Evolutionary conservation across 768 basidiomycete species (phyloP), one percentile per base, ranked within the genome.

Genomic region (Russula olivacea): DNA sequence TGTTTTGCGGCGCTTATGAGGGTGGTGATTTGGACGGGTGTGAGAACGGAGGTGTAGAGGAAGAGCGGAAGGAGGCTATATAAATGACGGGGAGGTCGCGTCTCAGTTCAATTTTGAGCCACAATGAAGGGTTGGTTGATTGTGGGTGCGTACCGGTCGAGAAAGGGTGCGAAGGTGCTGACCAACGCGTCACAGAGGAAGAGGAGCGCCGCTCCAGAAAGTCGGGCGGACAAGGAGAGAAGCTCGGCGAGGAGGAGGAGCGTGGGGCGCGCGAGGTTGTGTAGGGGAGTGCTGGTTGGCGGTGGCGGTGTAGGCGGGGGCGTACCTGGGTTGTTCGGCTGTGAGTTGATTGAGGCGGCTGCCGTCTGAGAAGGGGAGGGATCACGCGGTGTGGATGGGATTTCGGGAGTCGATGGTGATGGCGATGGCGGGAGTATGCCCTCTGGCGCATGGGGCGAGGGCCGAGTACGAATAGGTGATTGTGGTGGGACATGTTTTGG

Each of bases 1-100:
- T 80, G 80, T 68, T 90, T 91, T 15, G 84, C 75, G 5, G 79
- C 70, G 41, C 83, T 80, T 41, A 85, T 76, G 30, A 81, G 72
- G 36, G 76, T 77, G 21, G 87, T 77, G 28, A 91, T 72, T 55
- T 81, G 80, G 6, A 76, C 64, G 6, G 83, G 76, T 1, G 83
- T 80, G 28, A 83, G 76, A 59, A 88, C 74, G 21, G 80, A 74
- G 0, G 76, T 77, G 65, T 80, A 78, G 53, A 97, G 75, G 54
- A 91, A 69, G 70, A 89, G 82, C 0, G 86, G 86, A 30, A 95
- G 76, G 64, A 93, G 78, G 55, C 89, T 89, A 53, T 14, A 14
- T 8, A 5, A 32, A n/a, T 14, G 34, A n/a, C n/a, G 1, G 3
- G n/a, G 10, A 23, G 36, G n/a, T n/a, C 15, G 25, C 0, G 15